A percentile compares a stretch with the other conserved stretches of the same genome.
Evolutionary conservation across 2,329 filamentous ascomycete species (phyloP).

Genomic region (Pyricularia sp.): DNA sequence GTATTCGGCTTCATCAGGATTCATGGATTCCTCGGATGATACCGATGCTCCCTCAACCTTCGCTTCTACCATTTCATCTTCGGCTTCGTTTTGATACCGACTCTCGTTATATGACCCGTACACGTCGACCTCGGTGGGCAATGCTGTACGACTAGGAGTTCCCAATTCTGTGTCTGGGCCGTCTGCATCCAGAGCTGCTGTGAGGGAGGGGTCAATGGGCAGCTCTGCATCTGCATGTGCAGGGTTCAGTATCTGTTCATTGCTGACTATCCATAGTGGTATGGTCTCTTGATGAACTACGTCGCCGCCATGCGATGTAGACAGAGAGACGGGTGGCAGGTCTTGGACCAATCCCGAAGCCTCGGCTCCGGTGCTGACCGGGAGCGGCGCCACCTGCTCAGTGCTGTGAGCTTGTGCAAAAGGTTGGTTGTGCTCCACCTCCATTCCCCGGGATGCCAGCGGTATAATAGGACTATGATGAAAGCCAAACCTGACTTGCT

Average conservation of each 20-base stretch:
- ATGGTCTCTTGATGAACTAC: not conserved
- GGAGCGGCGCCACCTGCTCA: not conserved
- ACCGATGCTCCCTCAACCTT: slow-evolving; percentile 8
- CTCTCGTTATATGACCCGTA: slow-evolving; percentile 11
- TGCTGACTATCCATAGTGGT: slow-evolving; percentile 7
- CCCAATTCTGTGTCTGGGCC: not conserved
- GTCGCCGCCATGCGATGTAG: not conserved
- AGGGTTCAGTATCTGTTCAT: slow-evolving; percentile 4
- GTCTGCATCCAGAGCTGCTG: not conserved
- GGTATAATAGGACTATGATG: slow-evolving; percentile 9
- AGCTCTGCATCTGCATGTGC: slow-evolving; percentile 5
- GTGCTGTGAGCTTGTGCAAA: not conserved
- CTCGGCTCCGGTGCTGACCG: not conserved
- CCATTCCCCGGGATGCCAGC: not conserved
- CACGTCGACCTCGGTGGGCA: slow-evolving; percentile 11
- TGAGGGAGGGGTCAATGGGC: slow-evolving; percentile 2
- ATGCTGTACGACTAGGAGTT: slow-evolving; percentile 1
- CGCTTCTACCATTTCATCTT: slow-evolving; percentile 14
- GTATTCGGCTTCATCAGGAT: slow-evolving; percentile 14
- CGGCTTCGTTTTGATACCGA: slow-evolving; percentile 16
- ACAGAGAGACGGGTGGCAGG: not conserved
- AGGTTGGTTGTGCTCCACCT: not conserved
- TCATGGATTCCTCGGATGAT: slow-evolving; percentile 6
- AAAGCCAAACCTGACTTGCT: slow-evolving; percentile 18
- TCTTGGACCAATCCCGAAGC: not conserved